phyloP scores from a whole-genome alignment of 2,329 filamentous ascomycete genomes.

The Onygena corvina region DNA sequence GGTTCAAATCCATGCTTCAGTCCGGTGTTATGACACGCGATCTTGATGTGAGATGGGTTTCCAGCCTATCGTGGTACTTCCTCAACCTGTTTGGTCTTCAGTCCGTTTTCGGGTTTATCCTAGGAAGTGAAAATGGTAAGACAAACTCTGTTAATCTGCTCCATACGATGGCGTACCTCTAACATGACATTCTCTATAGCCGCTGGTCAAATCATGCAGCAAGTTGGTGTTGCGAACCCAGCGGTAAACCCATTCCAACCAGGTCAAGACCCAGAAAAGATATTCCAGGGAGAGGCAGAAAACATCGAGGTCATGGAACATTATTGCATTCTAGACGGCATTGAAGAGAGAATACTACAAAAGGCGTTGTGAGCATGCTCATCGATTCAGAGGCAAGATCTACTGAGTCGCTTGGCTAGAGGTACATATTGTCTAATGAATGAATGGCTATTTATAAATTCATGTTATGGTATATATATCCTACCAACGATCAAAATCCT shows the following conservation, averaged over 20 bases:
- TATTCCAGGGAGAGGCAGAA: constrained; percentile 84
- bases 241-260: constrained; percentile 70
- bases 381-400: not conserved
- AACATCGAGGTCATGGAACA: constrained; percentile 93
- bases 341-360: constrained; percentile 70
- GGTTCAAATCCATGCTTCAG: constrained; percentile 99
- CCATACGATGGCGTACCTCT: not conserved
- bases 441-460: not conserved
- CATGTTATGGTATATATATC: not conserved
- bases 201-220: constrained; percentile 81
- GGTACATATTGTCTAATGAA: not conserved
- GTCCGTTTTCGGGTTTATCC: constrained; percentile 91
- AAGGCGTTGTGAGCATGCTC: constrained; percentile 18
- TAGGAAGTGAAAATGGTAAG: constrained; percentile 91
- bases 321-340: constrained; percentile 76
- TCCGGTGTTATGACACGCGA: constrained; percentile 91
- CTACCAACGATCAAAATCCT: not conserved
- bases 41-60: constrained; percentile 97
- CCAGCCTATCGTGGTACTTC: constrained; percentile 97
- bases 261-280: constrained; percentile 87
- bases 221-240: constrained; percentile 65
- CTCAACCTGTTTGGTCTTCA: constrained; percentile 93
- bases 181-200: constrained; percentile 40
- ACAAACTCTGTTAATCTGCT: constrained; percentile 12
- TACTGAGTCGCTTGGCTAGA: not conserved